Evolutionary conservation across 352 stramenopile species (phyloP), one percentile per base, ranked within the genome.

Genomic region (Globisporangium emineosum): DNA sequence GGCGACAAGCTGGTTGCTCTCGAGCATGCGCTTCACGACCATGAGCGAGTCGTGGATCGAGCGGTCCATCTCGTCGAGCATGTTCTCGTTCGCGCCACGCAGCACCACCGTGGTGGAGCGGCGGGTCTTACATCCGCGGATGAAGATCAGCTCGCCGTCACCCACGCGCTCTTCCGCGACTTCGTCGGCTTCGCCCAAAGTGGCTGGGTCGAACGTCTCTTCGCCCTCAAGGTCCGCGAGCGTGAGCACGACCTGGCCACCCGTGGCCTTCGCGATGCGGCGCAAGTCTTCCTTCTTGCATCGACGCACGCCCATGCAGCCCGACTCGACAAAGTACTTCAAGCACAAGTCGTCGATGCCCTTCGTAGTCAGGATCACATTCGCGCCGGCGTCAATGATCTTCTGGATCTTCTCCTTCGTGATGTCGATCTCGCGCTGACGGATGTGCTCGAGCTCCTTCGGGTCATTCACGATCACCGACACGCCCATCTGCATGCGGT

Each of bases 361-460:
- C 83, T 99, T 99, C 59, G 97, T 99, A n/a, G 97, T 99, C 51
- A 99, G 77, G 35, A 99, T 97, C 32, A 99, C 97, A 64, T 98
- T 99, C 50, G 97, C 97, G 45, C 98, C 98, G 29, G 97, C 86
- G 59, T 98, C 86, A 19, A 99, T 87, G 76, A 99, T 99, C 78
- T 99, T 99, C 75, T 99, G 87, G 75, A 99, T 99, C 72, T 98
- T 98, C 78, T 99, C 97, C 77, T 99, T 99, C 59, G 97, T 99
- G 72, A 99, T 99, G 78, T 99, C 98, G 72, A 99, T 98, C 85
- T 99, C 98, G 40, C 97, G 84, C 78, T 99, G 88, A 70, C 98
- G 97, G 74, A 99, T 99, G 62, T 91, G 90, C 72, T 99, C 98
- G 53, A 99, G 88, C 82, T 98, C 90, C 64, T 97, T 97, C n/a